Conservation (phyloP, 164 flowering plant genomes). For the Echeveria elegans region DNA sequence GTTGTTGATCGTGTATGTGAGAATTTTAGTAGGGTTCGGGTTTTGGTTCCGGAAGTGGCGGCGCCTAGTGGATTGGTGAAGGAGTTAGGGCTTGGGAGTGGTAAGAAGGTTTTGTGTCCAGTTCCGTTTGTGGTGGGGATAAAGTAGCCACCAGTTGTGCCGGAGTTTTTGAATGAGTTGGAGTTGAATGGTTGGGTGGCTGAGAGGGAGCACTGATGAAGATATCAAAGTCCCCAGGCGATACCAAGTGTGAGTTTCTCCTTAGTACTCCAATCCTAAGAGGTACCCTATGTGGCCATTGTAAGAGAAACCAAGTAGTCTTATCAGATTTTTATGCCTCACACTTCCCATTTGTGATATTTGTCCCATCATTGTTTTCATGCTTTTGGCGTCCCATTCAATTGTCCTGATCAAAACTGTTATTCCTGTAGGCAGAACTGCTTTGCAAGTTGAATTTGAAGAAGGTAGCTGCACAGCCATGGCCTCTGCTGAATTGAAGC, state of each 20-base stretch:
- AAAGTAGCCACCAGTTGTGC: slow-evolving; percentile 69
- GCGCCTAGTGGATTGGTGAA: slow-evolving; percentile 48
- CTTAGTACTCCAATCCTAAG: slow-evolving; percentile 59
- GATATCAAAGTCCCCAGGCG: no score
- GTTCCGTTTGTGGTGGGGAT: slow-evolving; percentile 54
- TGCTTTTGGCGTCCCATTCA: slow-evolving; percentile 47
- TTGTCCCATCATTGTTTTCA: slow-evolving; percentile 25
- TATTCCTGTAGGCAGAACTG: slow-evolving; percentile 80
- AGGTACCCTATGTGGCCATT: slow-evolving; percentile 55
- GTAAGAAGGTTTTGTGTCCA: slow-evolving; percentile 50
- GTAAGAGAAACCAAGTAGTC: slow-evolving; percentile 75
- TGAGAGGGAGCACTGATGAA: slow-evolving; percentile 35
- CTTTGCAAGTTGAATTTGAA: no score
- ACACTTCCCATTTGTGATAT: slow-evolving; percentile 50
- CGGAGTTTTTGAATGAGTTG: slow-evolving; percentile 38
- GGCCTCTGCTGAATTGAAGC: no score
- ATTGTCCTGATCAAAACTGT: slow-evolving; percentile 70
- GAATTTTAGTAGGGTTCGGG: slow-evolving; percentile 22
- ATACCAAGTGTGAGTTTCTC: slow-evolving; percentile 28
- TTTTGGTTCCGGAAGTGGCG: slow-evolving; percentile 39
- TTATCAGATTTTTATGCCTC: slow-evolving; percentile 65
- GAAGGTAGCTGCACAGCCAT: no score
- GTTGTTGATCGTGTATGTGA: slow-evolving; percentile 28
- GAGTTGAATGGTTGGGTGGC: slow-evolving; percentile 39
- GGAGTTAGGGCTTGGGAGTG: slow-evolving; percentile 36